phyloP scores from a whole-genome alignment of 2,329 filamentous ascomycete genomes.

The Hymenotorrendiella dingleyae region DNA sequence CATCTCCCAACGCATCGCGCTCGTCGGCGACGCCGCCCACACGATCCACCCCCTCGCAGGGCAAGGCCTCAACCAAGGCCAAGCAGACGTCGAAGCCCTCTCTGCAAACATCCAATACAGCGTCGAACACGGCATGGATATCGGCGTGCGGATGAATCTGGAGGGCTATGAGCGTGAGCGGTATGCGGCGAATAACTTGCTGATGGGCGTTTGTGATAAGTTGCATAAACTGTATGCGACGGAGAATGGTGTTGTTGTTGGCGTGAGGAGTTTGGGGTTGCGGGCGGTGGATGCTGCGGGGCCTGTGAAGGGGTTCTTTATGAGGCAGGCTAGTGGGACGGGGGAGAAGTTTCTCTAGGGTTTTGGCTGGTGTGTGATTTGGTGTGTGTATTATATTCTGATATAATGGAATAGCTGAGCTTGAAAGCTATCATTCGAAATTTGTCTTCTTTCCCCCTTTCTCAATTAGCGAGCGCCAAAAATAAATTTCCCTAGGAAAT shows the following conservation, averaged over 20 bases:
- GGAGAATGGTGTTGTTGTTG: constrained; percentile 71
- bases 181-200: constrained; percentile 73
- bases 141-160: constrained; percentile 71
- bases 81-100: constrained; percentile 80
- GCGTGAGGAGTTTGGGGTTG: constrained; percentile 71
- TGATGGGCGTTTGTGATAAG: constrained; percentile 80
- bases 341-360: constrained; percentile 40
- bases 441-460: too few species aligned
- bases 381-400: background rate
- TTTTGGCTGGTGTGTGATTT: background rate
- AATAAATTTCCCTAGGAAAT: too few species aligned
- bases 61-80: constrained; percentile 89
- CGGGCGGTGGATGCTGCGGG: constrained; percentile 68
- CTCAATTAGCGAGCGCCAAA: too few species aligned
- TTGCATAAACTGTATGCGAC: constrained; percentile 89
- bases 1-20: constrained; percentile 79
- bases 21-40: constrained; percentile 92
- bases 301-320: constrained; percentile 77
- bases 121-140: constrained; percentile 77
- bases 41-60: constrained; percentile 92
- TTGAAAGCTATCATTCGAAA: too few species aligned
- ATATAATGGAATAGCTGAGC: too few species aligned
- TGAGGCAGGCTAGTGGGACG: constrained; percentile 62
- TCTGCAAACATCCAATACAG: constrained; percentile 69
- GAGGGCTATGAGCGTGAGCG: constrained; percentile 77